phyloP scores from a whole-genome alignment of 2,329 filamentous ascomycete genomes.

The Penicillium sp. region DNA sequence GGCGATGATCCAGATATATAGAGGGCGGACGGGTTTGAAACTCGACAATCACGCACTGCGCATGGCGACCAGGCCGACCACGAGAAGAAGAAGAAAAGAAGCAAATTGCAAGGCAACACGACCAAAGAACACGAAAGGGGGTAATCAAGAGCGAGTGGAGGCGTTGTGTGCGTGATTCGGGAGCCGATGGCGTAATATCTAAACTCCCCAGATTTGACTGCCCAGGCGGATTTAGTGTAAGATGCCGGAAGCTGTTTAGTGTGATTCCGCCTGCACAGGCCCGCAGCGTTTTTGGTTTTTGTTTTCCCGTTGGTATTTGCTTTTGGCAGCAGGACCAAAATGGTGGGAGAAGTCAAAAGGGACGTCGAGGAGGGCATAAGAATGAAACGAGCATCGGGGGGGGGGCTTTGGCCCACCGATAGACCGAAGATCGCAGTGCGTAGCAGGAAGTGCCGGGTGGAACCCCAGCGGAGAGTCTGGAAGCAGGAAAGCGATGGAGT shows the following conservation, averaged over 20 bases:
- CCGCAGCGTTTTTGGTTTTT: background rate
- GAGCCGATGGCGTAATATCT: constrained; percentile 29
- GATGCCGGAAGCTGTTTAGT: background rate
- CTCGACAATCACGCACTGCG: constrained; percentile 16
- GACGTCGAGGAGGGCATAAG: background rate
- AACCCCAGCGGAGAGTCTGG: constrained; percentile 27
- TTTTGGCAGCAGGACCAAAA: background rate
- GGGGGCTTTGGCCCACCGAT: constrained; percentile 23
- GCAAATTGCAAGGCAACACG: constrained; percentile 10
- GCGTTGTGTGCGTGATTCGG: constrained; percentile 26
- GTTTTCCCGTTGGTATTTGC: background rate
- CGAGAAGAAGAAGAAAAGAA: constrained; percentile 9
- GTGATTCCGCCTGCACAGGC: background rate
- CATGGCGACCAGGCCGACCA: constrained; percentile 16
- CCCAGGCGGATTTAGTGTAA: background rate
- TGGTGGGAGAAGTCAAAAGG: constrained; percentile 1
- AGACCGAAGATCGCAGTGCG: constrained; percentile 29
- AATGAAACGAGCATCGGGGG: constrained; percentile 4
- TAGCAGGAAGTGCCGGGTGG: constrained; percentile 17
- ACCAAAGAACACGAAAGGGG: background rate
- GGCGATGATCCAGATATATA: constrained; percentile 20
- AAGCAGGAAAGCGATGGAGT: constrained; percentile 19
- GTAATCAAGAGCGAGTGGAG: constrained; percentile 7
- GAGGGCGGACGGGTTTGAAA: constrained; percentile 6
- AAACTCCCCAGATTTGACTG: constrained; percentile 20